Percentiles rank a stretch among this genome's conserved stretches.
These are phyloP conservation scores for Calamus simplicifolius DNA, from an alignment of 176 grass and related monocot genomes.

Conservation along the genomic window DNA sequence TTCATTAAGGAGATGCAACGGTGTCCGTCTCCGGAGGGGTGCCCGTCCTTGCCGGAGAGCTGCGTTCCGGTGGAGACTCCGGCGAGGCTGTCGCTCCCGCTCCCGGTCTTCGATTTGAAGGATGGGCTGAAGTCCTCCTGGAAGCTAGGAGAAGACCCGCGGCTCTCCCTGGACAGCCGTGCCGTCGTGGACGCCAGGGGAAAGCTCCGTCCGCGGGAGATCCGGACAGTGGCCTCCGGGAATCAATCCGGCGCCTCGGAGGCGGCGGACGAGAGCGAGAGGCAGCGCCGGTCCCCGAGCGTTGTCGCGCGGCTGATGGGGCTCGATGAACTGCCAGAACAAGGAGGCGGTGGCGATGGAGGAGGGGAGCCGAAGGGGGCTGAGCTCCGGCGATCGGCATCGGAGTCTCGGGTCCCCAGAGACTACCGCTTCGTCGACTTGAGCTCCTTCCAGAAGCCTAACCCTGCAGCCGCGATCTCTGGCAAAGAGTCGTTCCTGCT, in stretches of 20 bases:
- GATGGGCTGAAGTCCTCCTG: slow-evolving; percentile 1
- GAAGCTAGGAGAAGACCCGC: slow-evolving; percentile 42
- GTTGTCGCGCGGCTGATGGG: slow-evolving; percentile 92
- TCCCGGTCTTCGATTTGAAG: slow-evolving; percentile 13
- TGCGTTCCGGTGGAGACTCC: background rate
- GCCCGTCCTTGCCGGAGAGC: background rate
- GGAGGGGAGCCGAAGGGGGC: background rate
- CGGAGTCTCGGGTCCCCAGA: slow-evolving; percentile 55
- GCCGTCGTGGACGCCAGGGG: slow-evolving; percentile 49
- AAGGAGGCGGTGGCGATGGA: background rate
- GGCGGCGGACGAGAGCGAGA: slow-evolving; percentile 5
- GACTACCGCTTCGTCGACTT: slow-evolving; percentile 72
- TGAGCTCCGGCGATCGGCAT: slow-evolving; percentile 74
- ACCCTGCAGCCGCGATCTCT: background rate
- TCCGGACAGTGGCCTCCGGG: slow-evolving; percentile 28
- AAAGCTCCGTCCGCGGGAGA: slow-evolving; percentile 61
- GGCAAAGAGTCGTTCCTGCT: slow-evolving; percentile 1
- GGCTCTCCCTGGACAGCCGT: slow-evolving; percentile 87
- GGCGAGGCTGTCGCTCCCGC: slow-evolving; percentile 36
- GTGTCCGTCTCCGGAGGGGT: slow-evolving; percentile 31
- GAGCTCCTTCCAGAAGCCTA: slow-evolving; percentile 27
- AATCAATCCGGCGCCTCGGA: slow-evolving; percentile 23
- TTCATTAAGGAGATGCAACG: slow-evolving; percentile 19
- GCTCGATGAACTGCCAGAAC: slow-evolving; percentile 51
- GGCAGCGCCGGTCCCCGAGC: slow-evolving; percentile 62